phyloP scores from a whole-genome alignment of 2,329 filamentous ascomycete species.

The Penicillium capsulatum region DNA sequence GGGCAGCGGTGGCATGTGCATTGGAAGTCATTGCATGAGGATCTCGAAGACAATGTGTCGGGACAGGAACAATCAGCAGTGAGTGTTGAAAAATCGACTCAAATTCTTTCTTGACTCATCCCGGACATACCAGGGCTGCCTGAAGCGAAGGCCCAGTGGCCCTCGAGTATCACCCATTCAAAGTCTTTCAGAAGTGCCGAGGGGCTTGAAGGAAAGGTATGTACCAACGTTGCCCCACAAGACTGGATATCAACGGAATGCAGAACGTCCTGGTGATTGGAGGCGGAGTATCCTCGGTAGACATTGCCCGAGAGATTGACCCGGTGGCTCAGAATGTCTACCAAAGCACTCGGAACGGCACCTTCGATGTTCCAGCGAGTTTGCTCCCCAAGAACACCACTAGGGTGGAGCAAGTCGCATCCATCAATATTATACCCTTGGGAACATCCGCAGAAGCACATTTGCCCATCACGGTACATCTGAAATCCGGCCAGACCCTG shows the following conservation, averaged over 20 bases:
- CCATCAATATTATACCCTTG: slow-evolving; percentile 39
- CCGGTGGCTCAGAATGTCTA: slow-evolving; percentile 44
- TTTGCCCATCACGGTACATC: slow-evolving; percentile 49
- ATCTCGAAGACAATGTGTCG: neutral
- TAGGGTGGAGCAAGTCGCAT: slow-evolving; percentile 51
- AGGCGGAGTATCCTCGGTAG: slow-evolving; percentile 52
- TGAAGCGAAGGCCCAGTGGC: slow-evolving; percentile 46
- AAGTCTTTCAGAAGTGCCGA: slow-evolving; percentile 49
- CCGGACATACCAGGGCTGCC: slow-evolving; percentile 48
- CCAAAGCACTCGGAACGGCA: slow-evolving; percentile 57
- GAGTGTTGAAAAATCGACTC: slow-evolving; percentile 37
- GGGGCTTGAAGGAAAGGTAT: slow-evolving; percentile 52
- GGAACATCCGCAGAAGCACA: slow-evolving; percentile 20
- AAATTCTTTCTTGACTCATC: slow-evolving; percentile 51
- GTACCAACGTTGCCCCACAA: neutral
- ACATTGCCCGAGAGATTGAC: slow-evolving; percentile 53
- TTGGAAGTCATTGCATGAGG: slow-evolving; percentile 43
- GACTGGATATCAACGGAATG: neutral
- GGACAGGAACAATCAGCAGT: slow-evolving; percentile 6
- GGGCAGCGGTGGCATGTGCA: slow-evolving; percentile 50
- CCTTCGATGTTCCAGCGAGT: slow-evolving; percentile 54
- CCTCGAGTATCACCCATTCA: slow-evolving; percentile 48
- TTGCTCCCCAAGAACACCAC: slow-evolving; percentile 53
- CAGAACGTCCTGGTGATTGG: slow-evolving; percentile 55
- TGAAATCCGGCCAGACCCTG: slow-evolving; percentile 53